Percentiles rank a stretch among this genome's conserved stretches.
Evolutionary conservation across 1,284 basidiomycete species (phyloP).

Genomic region (Apiotrichum porosum): DNA sequence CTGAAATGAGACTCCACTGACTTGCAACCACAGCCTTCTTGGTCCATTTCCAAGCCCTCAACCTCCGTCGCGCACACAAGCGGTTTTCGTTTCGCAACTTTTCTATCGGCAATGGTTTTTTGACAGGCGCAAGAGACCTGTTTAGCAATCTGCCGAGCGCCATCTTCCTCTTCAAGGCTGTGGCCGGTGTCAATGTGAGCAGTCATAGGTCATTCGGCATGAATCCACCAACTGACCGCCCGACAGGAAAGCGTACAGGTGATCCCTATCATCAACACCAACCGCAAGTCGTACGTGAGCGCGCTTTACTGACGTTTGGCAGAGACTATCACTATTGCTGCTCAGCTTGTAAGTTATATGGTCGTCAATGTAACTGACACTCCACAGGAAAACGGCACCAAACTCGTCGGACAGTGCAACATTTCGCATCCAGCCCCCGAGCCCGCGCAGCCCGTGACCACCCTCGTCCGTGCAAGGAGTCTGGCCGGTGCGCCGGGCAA

Average conservation of each 20-base stretch:
- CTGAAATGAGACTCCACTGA: not conserved
- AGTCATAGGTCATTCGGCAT: too few species aligned
- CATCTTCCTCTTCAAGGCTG: constrained; percentile 90
- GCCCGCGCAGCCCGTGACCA: not conserved
- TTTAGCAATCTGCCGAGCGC: constrained; percentile 87
- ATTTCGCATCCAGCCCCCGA: constrained; percentile 74
- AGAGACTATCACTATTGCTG: constrained; percentile 90
- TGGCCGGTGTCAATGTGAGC: constrained; percentile 61
- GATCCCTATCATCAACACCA: constrained; percentile 87
- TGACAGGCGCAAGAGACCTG: constrained; percentile 77
- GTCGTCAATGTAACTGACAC: not conserved
- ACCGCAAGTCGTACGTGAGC: constrained; percentile 53
- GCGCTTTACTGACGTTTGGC: not conserved
- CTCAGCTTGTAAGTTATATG: constrained; percentile 64
- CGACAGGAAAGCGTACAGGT: constrained; percentile 49
- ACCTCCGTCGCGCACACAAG: constrained; percentile 81
- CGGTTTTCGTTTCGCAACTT: constrained; percentile 72
- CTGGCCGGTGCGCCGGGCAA: not conserved
- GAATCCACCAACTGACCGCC: too few species aligned
- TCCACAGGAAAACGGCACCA: constrained; percentile 65
- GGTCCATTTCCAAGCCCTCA: constrained; percentile 82
- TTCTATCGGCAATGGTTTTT: constrained; percentile 82
- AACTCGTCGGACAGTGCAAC: constrained; percentile 90
- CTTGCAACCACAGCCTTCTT: constrained; percentile 61
- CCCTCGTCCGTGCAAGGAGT: too few species aligned